Evolutionary conservation across 805 yeast genomes (phyloP).

Genomic region (Zygoascus ofunaensis): DNA sequence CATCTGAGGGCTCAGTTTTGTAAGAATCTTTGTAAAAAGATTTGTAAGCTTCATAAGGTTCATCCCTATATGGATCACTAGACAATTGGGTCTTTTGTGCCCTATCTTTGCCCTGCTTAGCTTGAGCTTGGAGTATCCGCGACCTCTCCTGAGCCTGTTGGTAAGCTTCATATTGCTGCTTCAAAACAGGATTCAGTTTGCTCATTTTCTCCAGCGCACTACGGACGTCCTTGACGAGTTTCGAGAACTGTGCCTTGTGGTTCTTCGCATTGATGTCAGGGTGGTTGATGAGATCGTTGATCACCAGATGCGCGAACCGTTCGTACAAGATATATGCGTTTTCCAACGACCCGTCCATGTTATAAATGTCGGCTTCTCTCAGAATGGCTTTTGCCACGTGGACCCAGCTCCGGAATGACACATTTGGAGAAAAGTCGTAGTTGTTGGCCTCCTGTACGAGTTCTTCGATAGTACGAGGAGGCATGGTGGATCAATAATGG

Average conservation of each 20-base stretch:
- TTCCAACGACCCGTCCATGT: conserved; percentile 34
- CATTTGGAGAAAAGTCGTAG: conserved; percentile 43
- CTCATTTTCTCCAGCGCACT: conserved; percentile 23
- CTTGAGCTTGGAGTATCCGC: too few relatives aligned
- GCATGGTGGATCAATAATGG: background rate
- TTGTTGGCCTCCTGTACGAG: conserved; percentile 41
- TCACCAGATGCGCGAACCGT: conserved; percentile 50
- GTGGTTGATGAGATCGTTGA: conserved; percentile 39
- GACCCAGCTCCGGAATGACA: conserved; percentile 47
- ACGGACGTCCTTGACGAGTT: conserved; percentile 19
- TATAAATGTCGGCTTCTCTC: conserved; percentile 38
- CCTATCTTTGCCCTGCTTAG: background rate
- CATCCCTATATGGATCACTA: background rate
- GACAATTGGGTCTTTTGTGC: background rate
- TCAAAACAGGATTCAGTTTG: conserved; percentile 18
- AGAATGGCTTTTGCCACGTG: conserved; percentile 41
- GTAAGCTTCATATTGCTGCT: conserved; percentile 12
- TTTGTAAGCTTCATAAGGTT: background rate
- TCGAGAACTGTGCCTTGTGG: conserved; percentile 13
- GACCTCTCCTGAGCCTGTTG: background rate
- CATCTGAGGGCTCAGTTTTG: background rate
- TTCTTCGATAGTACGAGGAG: conserved; percentile 19
- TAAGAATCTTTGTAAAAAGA: background rate
- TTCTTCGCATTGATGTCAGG: conserved; percentile 32
- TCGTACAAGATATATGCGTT: conserved; percentile 49